Conservation (phyloP, 2,329 filamentous ascomycete species). For the Endoconidiophora laricicola region DNA sequence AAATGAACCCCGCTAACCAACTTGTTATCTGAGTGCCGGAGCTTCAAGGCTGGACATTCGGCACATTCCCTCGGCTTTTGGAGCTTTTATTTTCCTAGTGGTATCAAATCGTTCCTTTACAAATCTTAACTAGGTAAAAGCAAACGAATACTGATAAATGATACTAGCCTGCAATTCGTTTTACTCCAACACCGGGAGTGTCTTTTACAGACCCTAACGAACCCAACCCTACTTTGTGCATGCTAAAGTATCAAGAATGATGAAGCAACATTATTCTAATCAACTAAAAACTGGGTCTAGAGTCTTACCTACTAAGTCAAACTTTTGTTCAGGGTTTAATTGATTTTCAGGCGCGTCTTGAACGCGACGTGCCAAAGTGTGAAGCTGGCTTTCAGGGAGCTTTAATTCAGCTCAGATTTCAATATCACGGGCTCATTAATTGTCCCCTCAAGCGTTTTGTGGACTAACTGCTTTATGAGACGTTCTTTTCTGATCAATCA, state of each 20-base stretch:
- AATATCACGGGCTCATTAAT: background rate
- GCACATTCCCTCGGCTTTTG: background rate
- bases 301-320: background rate
- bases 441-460: background rate
- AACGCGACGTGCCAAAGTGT: background rate
- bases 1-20: no score
- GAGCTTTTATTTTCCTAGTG: constrained; percentile 1
- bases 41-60: background rate
- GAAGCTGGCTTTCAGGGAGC: background rate
- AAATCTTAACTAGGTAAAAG: no score
- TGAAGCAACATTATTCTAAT: background rate
- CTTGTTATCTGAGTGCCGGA: no score
- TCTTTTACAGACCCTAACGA: background rate
- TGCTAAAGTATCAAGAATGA: no score
- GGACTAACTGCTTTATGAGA: no score
- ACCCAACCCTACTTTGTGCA: background rate
- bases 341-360: constrained; percentile 2
- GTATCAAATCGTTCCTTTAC: no score
- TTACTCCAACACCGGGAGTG: background rate
- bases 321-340: constrained; percentile 7
- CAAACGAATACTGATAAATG: background rate
- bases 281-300: background rate
- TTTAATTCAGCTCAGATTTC: no score
- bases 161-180: background rate
- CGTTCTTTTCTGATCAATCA: no score